phyloP scores from a whole-genome alignment of 306 rosid species.

The Lagenaria siceraria region DNA sequence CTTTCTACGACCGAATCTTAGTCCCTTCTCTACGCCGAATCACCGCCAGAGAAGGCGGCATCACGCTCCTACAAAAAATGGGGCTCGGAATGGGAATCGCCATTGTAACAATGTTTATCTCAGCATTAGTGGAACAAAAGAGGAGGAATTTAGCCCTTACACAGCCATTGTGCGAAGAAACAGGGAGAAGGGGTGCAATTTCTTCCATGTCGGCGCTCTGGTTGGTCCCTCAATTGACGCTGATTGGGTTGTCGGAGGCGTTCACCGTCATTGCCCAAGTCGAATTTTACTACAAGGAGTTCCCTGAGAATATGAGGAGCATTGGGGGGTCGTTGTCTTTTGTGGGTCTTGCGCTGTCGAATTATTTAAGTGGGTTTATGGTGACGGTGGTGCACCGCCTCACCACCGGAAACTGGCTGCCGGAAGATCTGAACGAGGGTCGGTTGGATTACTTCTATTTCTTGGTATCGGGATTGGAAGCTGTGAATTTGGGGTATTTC shows the following conservation, averaged over 20 bases:
- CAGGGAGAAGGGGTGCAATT: slow-evolving; percentile 43
- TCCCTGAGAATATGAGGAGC: slow-evolving; percentile 88
- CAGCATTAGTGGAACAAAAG: slow-evolving; percentile 41
- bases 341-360: slow-evolving; percentile 53
- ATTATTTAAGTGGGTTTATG: slow-evolving; percentile 44
- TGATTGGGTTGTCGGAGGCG: slow-evolving; percentile 48
- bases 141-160: slow-evolving; percentile 36
- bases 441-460: slow-evolving; percentile 59
- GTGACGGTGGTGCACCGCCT: slow-evolving; percentile 33
- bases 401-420: slow-evolving; percentile 50
- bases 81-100: slow-evolving; percentile 49
- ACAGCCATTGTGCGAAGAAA: slow-evolving; percentile 26
- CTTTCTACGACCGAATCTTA: slow-evolving; percentile 47
- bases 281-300: slow-evolving; percentile 69
- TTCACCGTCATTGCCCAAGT: slow-evolving; percentile 45
- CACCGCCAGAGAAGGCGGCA: slow-evolving; percentile 49
- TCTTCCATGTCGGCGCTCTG: slow-evolving; percentile 68
- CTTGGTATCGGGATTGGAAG: slow-evolving; percentile 37
- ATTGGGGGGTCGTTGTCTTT: slow-evolving; percentile 47
- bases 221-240: slow-evolving; percentile 51
- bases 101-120: slow-evolving; percentile 31
- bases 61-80: slow-evolving; percentile 65
- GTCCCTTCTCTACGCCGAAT: slow-evolving; percentile 40
- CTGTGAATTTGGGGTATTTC: slow-evolving; percentile 44
- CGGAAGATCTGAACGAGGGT: slow-evolving; percentile 72